Conservation (phyloP, 2,329 filamentous ascomycete species). For the Colletotrichum coccodes region DNA sequence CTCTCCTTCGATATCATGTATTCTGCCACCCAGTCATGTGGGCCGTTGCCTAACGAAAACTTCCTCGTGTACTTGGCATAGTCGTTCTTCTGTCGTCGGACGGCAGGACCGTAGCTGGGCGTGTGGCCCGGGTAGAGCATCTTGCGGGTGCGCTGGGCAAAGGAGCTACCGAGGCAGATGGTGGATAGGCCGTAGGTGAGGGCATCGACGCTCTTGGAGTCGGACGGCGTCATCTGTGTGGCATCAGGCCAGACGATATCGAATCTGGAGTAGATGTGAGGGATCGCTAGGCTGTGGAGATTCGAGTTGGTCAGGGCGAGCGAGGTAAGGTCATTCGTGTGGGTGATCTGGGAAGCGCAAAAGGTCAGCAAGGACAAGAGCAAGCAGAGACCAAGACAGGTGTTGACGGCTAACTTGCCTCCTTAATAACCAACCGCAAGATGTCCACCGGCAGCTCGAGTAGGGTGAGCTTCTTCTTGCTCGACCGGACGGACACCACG, state of each 20-base stretch:
- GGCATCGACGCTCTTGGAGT: slow-evolving; percentile 80
- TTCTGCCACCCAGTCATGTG: slow-evolving; percentile 80
- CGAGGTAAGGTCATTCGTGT: slow-evolving; percentile 84
- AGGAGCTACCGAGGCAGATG: slow-evolving; percentile 73
- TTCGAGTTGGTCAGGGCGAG: slow-evolving; percentile 82
- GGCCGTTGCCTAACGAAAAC: slow-evolving; percentile 87
- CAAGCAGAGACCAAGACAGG: slow-evolving; percentile 17
- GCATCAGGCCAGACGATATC: slow-evolving; percentile 88
- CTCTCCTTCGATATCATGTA: slow-evolving; percentile 86
- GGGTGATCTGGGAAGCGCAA: slow-evolving; percentile 67
- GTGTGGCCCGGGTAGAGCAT: slow-evolving; percentile 39
- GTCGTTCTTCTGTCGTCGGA: slow-evolving; percentile 60
- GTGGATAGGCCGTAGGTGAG: slow-evolving; percentile 86
- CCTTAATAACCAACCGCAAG: slow-evolving; percentile 80
- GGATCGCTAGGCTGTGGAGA: slow-evolving; percentile 78
- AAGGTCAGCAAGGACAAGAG: slow-evolving; percentile 21
- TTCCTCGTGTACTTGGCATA: slow-evolving; percentile 84
- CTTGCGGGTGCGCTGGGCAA: slow-evolving; percentile 50
- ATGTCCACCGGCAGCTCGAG: slow-evolving; percentile 83
- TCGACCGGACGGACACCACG: slow-evolving; percentile 53
- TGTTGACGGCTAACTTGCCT: slow-evolving; percentile 59
- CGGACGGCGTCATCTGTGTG: slow-evolving; percentile 69
- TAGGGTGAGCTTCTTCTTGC: slow-evolving; percentile 60
- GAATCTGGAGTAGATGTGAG: slow-evolving; percentile 85
- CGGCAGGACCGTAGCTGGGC: slow-evolving; percentile 29